Conservation (phyloP, 2,329 filamentous ascomycete species). For the Nemania sp. region DNA sequence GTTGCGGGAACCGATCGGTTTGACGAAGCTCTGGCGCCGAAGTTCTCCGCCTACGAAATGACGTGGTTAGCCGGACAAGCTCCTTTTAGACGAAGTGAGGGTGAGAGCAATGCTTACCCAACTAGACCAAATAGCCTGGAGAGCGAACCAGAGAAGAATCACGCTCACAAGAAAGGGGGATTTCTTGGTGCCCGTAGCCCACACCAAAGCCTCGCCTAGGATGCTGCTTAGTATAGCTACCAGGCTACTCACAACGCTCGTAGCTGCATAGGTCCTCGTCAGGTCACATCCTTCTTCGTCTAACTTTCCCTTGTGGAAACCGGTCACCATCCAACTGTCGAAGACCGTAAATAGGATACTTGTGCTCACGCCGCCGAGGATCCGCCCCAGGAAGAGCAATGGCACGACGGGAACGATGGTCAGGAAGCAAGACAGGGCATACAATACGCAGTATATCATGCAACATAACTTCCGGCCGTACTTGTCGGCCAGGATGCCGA, state of each 20-base stretch:
- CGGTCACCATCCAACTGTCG: slow-evolving; percentile 71
- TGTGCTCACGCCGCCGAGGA: slow-evolving; percentile 66
- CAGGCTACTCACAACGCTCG: slow-evolving; percentile 65
- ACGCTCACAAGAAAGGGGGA: slow-evolving; percentile 65
- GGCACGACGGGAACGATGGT: slow-evolving; percentile 48
- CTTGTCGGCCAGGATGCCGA: slow-evolving; percentile 56
- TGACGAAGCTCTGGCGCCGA: slow-evolving; percentile 38
- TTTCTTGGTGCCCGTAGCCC: slow-evolving; percentile 59
- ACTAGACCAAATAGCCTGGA: slow-evolving; percentile 58
- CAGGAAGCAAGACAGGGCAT: slow-evolving; percentile 50
- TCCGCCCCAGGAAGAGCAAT: slow-evolving; percentile 65
- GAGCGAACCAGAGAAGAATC: slow-evolving; percentile 57
- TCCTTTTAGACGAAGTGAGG: background rate
- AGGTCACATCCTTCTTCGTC: slow-evolving; percentile 52
- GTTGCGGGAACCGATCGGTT: background rate
- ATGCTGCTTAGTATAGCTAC: slow-evolving; percentile 67
- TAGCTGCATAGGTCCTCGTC: slow-evolving; percentile 62
- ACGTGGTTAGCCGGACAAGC: slow-evolving; percentile 24
- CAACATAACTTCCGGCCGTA: slow-evolving; percentile 64
- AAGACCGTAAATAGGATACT: slow-evolving; percentile 70
- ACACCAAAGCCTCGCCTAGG: slow-evolving; percentile 64
- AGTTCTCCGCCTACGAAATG: slow-evolving; percentile 45
- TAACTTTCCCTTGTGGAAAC: slow-evolving; percentile 62
- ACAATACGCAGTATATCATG: slow-evolving; percentile 65
- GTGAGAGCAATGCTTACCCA: slow-evolving; percentile 58